These are phyloP conservation scores for Lentinus tigrinus DNA, from an alignment of 768 basidiomycete genomes.

Conservation along the genomic window DNA sequence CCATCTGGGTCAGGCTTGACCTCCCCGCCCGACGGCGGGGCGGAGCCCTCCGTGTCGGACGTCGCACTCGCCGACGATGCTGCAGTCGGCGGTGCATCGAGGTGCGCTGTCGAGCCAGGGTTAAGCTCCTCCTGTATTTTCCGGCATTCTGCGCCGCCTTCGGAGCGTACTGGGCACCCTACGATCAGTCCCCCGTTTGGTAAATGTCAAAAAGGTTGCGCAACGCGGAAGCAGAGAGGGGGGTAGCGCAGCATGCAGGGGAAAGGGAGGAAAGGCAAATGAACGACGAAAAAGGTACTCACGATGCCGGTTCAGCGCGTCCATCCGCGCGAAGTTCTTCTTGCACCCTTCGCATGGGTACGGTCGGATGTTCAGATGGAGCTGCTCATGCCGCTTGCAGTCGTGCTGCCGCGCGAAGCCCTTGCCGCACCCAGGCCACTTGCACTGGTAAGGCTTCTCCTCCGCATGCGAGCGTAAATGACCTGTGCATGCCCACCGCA, in stretches of 20 bases:
- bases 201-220: neutral
- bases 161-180: conserved; percentile 60
- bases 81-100: conserved; percentile 3
- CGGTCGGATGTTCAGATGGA: conserved; percentile 90
- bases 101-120: conserved; percentile 18
- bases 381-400: conserved; percentile 93
- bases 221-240: neutral
- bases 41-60: conserved; percentile 17
- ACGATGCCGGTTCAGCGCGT: conserved; percentile 93
- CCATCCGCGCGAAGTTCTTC: conserved; percentile 93
- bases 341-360: conserved; percentile 92
- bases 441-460: conserved; percentile 92
- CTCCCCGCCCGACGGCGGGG: conserved; percentile 8
- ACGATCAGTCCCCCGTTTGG: neutral
- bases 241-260: neutral
- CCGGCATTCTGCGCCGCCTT: conserved; percentile 78
- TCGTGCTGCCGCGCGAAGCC: conserved; percentile 95
- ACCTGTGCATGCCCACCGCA: conserved; percentile 40
- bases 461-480: conserved; percentile 94
- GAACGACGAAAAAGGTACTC: conserved; percentile 36
- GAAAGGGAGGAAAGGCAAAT: neutral
- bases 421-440: conserved; percentile 93
- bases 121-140: conserved; percentile 36
- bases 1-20: conserved; percentile 30
- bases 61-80: neutral